These are phyloP conservation scores for Plantago coronopus DNA, from an alignment of 305 asterid species.

Conservation along the genomic window DNA sequence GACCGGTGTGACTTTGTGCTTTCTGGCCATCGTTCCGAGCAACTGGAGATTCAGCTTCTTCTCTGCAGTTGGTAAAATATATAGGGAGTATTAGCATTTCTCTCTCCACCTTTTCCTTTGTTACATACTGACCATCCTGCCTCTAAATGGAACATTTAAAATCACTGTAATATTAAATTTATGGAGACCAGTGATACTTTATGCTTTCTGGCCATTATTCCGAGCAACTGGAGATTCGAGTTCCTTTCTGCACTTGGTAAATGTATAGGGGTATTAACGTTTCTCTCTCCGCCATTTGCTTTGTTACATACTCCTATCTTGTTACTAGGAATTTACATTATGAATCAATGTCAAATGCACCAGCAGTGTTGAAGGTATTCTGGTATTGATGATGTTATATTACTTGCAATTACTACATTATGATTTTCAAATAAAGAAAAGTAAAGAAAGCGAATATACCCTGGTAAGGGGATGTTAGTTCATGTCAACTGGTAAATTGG, in stretches of 20 bases:
- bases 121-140: constrained; percentile 27
- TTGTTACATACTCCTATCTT: constrained; percentile 46
- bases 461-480: constrained; percentile 99
- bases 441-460: constrained; percentile 22
- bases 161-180: constrained; percentile 26
- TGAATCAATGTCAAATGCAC: constrained; percentile 68
- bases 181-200: constrained; percentile 45
- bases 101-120: constrained; percentile 45
- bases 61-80: constrained; percentile 68
- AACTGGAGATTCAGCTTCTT: constrained; percentile 48
- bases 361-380: constrained; percentile 67
- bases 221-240: constrained; percentile 57
- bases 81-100: constrained; percentile 67
- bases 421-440: constrained; percentile 33
- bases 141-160: too few species aligned
- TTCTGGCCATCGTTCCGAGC: constrained; percentile 61
- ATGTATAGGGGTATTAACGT: constrained; percentile 58
- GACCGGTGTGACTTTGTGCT: constrained; percentile 47
- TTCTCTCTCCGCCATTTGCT: constrained; percentile 48
- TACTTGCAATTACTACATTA: constrained; percentile 38
- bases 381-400: constrained; percentile 41
- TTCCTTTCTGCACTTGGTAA: constrained; percentile 66
- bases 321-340: constrained; percentile 64
- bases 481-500: constrained; percentile 73
- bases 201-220: constrained; percentile 55